Evolutionary conservation across 176 grass and related monocot genomes (phyloP), one percentile per base, ranked within the genome.

Genomic region (Oryza australiensis): DNA sequence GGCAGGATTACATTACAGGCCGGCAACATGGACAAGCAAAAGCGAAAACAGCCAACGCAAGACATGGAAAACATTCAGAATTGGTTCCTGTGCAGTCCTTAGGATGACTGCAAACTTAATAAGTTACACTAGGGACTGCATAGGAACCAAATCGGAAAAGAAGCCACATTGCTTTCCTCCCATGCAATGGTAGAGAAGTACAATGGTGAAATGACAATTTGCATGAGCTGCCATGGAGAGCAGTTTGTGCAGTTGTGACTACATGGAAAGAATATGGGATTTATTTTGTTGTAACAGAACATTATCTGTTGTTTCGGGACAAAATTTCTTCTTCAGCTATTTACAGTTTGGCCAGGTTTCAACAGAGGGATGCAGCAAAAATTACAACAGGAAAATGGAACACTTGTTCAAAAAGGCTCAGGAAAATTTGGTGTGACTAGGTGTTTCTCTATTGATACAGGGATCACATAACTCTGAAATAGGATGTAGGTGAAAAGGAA

Each of bases 301-400:
- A 45, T 4, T 64, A 26, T 83, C 45, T 24, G 29, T 12, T 35
- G 74, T 51, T 75, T n/a, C 13, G 5, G 57, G 32, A 3, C 59
- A 86, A 85, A 85, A 89, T 20, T 60, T 42, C 7, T 60, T 42
- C 7, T 43, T 20, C 6, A 40, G n/a, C 66, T 85, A 77, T 89
- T 72, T 89, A 89, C 78, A 89, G 28, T 37, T 77, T 32, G 66
- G 41, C 60, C 55, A 83, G 3, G 13, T 64, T 59, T 80, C 33
- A 3, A n/a, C 27, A 16, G 67, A 22, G 48, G 33, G 42, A 66
- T 15, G 12, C 35, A 27, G 63, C 57, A 40, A 75, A 75, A 63
- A 20, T 43, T 80, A 80, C 38, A 73, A 62, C 74, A 73, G 18
- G 40, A 35, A 23, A 40, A 64, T 27, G 3, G 13, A 35, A 7